phyloP scores from a whole-genome alignment of 1,139 yeast genomes.

The Hyphopichia pseudoburtonii region DNA sequence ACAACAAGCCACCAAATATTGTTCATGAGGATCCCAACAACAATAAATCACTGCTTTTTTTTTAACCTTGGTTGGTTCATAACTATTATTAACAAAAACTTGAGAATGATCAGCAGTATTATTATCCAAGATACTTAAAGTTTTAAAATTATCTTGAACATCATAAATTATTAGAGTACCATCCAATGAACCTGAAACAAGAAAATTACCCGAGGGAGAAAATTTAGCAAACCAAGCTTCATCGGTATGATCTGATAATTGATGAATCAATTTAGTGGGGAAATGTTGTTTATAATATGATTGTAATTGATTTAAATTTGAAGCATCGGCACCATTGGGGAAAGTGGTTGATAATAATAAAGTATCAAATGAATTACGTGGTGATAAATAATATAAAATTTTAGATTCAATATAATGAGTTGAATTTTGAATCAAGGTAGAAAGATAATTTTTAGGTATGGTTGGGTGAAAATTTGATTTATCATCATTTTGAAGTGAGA shows the following conservation, averaged over 20 bases:
- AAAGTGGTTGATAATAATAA: too few species aligned
- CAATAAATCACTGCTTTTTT: slow-evolving; percentile 63
- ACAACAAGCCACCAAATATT: slow-evolving; percentile 66
- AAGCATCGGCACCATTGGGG: too few species aligned
- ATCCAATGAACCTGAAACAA: slow-evolving; percentile 79
- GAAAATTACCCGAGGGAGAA: slow-evolving; percentile 70
- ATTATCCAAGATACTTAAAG: slow-evolving; percentile 35
- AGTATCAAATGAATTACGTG: too few species aligned
- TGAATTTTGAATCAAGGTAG: slow-evolving; percentile 29
- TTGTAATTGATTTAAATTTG: too few species aligned
- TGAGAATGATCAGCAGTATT: slow-evolving; percentile 29
- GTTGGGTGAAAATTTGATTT: not conserved
- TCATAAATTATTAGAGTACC: slow-evolving; percentile 66
- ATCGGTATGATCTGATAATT: slow-evolving; percentile 55
- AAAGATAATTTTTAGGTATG: slow-evolving; percentile 27
- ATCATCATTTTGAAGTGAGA: too few species aligned
- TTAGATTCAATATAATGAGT: slow-evolving; percentile 26
- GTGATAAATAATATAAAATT: slow-evolving; percentile 37
- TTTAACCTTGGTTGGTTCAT: slow-evolving; percentile 23
- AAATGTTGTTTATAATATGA: slow-evolving; percentile 31
- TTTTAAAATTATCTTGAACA: slow-evolving; percentile 53
- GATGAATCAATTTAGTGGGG: slow-evolving; percentile 45
- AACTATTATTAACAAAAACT: slow-evolving; percentile 26
- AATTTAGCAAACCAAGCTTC: slow-evolving; percentile 87
- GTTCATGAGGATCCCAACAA: slow-evolving; percentile 74